Base-by-base conservation (phyloP, 805 yeast genomes). In the Zygosaccharomyces gambellarensis region DNA sequence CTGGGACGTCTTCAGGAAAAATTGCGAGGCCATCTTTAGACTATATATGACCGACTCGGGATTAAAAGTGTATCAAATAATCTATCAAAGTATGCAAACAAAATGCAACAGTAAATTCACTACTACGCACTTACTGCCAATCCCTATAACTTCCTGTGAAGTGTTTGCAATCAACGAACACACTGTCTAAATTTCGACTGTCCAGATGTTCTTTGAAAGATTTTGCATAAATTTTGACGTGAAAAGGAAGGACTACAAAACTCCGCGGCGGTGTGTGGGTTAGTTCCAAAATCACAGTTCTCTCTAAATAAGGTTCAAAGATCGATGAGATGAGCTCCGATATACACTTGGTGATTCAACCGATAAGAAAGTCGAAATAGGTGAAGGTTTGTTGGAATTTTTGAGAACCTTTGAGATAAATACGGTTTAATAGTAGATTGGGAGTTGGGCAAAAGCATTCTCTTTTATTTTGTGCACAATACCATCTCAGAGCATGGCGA, bases 1-100 rank as follows among this genome's bases (percentile, higher is more conserved):
- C 46, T 64, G 63, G 21, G 63, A 56, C 5, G 71, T 68, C 54
- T 65, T 67, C 9, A 68, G 52, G 45, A 61, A 65, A 46, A 68
- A 60, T 49, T 65, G 70, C 36, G 70, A 67, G 12, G 71, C 52
- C 71, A 74, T 56, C 43, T 56, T 28, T 52, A 67, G 31, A 19
- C 10, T 12, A 36, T 36, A 23, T 36, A 23, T 17, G 21, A 10
- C 52, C 71, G 74, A 55, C 45, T 56, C 27, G 52, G 67, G 45
- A 19, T 27, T 5, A 25, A 27, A 29, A 14, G 43, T 43, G 46
- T 43, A 34, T 43, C 46, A 25, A 43, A 29, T 39, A 27, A 43
- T 34, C 40, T 43, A 43, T 34, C 39, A 43, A 34, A 22, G 19
- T 28, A 42, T 42, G 38, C 45, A 30, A 40, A 42, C 19, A 25